Conservation (phyloP, 352 stramenopile species). For the Pythium brachiatum region DNA sequence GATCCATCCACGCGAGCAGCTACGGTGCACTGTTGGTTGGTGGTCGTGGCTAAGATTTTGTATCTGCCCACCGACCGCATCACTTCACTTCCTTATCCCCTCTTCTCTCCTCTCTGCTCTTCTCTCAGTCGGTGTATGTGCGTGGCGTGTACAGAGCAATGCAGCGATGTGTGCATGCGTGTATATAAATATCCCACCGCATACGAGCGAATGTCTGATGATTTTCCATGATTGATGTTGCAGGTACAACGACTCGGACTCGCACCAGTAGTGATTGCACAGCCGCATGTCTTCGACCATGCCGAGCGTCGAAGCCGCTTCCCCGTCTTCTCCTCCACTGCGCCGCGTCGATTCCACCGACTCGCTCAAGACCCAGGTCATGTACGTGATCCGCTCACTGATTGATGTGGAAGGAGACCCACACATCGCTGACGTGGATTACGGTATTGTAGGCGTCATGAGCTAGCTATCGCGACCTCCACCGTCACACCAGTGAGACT, state of each 20-base stretch:
- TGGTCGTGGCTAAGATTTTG: not conserved
- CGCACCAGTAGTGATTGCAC: not conserved
- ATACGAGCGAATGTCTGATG: not conserved
- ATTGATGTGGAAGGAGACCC: not conserved
- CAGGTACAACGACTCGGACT: no score
- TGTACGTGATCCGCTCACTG: conserved; percentile 14
- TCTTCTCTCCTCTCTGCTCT: not conserved
- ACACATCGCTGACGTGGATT: not conserved
- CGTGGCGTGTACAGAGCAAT: not conserved
- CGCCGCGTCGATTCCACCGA: conserved; percentile 23
- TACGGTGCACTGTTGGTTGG: no score
- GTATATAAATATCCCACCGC: not conserved
- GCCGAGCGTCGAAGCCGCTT: conserved; percentile 8
- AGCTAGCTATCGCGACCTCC: conserved; percentile 16
- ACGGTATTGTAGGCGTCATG: conserved; percentile 11
- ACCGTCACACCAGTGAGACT: conserved; percentile 24
- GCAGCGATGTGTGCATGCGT: not conserved
- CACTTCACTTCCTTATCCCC: not conserved
- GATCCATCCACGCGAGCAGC: not conserved
- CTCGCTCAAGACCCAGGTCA: conserved; percentile 26
- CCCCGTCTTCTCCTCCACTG: conserved; percentile 5
- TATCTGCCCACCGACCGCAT: no score
- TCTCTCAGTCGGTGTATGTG: not conserved
- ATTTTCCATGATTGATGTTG: not conserved
- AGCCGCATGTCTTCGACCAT: conserved; percentile 23